Percentiles rank a stretch among this genome's conserved stretches.
Evolutionary conservation across 345 rosid species (phyloP).

Genomic region (Litchi chinensis): DNA sequence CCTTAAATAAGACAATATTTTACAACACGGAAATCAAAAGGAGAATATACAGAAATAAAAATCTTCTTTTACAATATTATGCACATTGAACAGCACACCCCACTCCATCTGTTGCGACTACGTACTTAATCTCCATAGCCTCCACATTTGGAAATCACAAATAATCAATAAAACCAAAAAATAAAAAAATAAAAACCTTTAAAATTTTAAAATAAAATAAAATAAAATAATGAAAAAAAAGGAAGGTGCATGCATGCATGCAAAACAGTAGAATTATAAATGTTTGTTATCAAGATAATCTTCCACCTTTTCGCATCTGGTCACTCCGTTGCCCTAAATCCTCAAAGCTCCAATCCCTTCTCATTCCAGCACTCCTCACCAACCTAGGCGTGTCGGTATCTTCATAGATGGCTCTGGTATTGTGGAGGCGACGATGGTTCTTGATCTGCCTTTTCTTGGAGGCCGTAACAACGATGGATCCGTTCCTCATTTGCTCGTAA

Average conservation of each 20-base stretch:
- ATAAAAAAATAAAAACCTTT: no score
- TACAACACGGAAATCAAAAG: neutral
- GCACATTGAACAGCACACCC: conserved; percentile 3
- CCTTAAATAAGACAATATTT: neutral
- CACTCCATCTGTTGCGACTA: neutral
- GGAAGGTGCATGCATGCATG: neutral
- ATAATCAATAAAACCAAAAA: neutral
- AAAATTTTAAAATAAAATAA: neutral
- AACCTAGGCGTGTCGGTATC: conserved; percentile 52
- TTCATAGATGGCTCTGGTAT: conserved; percentile 30
- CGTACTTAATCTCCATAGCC: neutral
- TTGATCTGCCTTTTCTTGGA: conserved; percentile 35
- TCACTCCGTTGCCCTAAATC: conserved; percentile 43
- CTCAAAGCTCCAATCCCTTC: conserved; percentile 98
- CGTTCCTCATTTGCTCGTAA: conserved; percentile 30
- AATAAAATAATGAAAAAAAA: neutral
- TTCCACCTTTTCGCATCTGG: neutral
- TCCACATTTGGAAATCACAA: neutral
- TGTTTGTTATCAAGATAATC: neutral
- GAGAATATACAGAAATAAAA: neutral
- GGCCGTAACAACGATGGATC: conserved; percentile 14
- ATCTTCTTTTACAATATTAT: neutral
- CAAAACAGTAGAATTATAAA: no score
- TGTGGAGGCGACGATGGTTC: conserved; percentile 42
- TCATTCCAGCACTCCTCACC: conserved; percentile 78